Conservation (phyloP, 257 asterid species). For the Echium plantagineum region DNA sequence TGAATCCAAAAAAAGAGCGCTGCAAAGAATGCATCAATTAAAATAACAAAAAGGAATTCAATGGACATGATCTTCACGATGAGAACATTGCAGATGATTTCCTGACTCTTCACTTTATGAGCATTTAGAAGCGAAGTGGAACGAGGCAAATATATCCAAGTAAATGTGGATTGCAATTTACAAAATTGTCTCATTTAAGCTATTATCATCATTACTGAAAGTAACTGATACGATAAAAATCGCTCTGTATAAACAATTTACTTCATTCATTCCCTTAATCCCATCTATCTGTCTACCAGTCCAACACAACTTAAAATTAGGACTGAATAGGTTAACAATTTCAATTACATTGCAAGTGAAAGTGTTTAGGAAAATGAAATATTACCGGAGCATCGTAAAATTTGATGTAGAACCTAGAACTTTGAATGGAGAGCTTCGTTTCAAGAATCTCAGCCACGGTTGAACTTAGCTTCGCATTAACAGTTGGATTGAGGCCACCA, state of each 20-base stretch:
- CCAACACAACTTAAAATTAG: no score
- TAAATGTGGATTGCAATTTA: no score
- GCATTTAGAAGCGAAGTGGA: background rate
- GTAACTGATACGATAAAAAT: no score
- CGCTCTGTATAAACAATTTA: background rate
- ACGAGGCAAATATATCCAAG: no score
- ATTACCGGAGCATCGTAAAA: conserved; percentile 76
- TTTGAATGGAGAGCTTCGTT: conserved; percentile 61
- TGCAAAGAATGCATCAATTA: conserved; percentile 17
- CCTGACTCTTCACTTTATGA: background rate
- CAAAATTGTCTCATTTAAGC: no score
- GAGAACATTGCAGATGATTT: background rate
- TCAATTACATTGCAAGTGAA: background rate
- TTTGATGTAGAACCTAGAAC: conserved; percentile 69
- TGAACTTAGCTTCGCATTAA: conserved; percentile 73
- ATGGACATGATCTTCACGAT: background rate
- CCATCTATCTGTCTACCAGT: background rate
- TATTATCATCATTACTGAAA: no score
- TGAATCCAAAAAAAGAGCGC: conserved; percentile 75
- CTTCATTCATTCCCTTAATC: background rate
- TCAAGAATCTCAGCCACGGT: conserved; percentile 78
- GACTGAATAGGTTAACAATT: background rate
- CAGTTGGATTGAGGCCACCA: conserved; percentile 66
- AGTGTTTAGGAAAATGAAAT: background rate
- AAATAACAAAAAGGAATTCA: background rate